phyloP scores from a whole-genome alignment of 768 basidiomycete genomes.

The Leucocoprinus birnbaumii region DNA sequence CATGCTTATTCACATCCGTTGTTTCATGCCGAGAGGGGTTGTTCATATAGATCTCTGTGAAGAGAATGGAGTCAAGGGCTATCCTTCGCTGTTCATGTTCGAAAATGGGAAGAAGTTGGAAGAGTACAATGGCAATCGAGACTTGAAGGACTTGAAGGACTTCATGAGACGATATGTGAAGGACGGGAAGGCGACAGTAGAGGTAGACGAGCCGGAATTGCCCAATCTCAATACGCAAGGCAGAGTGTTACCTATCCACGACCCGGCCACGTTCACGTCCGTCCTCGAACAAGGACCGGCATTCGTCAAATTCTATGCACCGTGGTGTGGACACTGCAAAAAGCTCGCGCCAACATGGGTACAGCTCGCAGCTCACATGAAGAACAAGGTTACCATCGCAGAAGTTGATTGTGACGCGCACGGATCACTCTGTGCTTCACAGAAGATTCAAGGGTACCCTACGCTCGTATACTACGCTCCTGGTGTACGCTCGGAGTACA shows the following conservation, averaged over 20 bases:
- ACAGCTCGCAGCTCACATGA: constrained; percentile 68
- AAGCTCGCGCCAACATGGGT: constrained; percentile 84
- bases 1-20: neutral
- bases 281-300: constrained; percentile 39
- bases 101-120: constrained; percentile 60
- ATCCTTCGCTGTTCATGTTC: constrained; percentile 77
- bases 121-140: constrained; percentile 51
- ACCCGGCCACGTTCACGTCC: constrained; percentile 32
- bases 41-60: constrained; percentile 67
- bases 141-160: constrained; percentile 47
- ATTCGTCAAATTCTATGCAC: constrained; percentile 79
- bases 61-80: constrained; percentile 63
- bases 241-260: constrained; percentile 31
- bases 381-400: constrained; percentile 70
- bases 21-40: neutral
- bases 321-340: constrained; percentile 98
- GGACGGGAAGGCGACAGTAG: constrained; percentile 4
- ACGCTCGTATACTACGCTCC: constrained; percentile 68
- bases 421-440: constrained; percentile 56
- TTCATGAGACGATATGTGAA: constrained; percentile 49
- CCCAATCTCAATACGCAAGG: constrained; percentile 32
- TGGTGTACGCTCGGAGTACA: constrained; percentile 69
- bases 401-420: constrained; percentile 89
- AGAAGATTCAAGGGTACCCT: constrained; percentile 80
- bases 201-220: constrained; percentile 13